Evolutionary conservation across 305 asterid species (phyloP).

Genomic region (Fraxinus sp.): DNA sequence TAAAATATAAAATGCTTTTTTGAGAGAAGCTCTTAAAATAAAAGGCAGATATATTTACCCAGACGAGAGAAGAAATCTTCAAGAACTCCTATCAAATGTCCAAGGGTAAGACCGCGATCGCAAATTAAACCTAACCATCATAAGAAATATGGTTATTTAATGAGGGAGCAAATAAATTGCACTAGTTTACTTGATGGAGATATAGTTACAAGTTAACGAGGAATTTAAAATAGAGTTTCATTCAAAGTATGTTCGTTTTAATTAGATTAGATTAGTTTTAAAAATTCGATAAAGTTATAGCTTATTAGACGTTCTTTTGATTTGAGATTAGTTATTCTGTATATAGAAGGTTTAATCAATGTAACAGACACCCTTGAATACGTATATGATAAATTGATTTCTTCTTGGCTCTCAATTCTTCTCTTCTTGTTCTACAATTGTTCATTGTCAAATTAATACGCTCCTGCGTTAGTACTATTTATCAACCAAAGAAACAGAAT

Average conservation of each 20-base stretch:
- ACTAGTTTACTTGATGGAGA: not conserved
- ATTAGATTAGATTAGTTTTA: not conserved
- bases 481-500: not conserved
- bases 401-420: not conserved
- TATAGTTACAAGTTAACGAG: not conserved
- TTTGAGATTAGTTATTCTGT: not conserved
- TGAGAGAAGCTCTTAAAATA: not conserved
- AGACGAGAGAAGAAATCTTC: constrained; percentile 84
- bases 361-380: not conserved
- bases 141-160: constrained; percentile 9
- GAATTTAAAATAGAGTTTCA: not conserved
- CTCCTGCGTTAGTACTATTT: not conserved
- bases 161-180: constrained; percentile 14
- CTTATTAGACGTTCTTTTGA: not conserved
- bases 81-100: constrained; percentile 90
- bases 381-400: not conserved
- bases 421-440: not conserved
- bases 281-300: not conserved
- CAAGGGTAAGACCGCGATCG: constrained; percentile 89
- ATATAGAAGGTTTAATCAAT: not conserved
- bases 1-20: constrained; percentile 1
- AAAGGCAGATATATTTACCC: constrained; percentile 43
- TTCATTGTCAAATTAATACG: not conserved
- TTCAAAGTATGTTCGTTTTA: not conserved
- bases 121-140: constrained; percentile 69